Evolutionary conservation across 106 monocot species (phyloP), one percentile per base, ranked within the genome.

Genomic region (Acorus calamus): DNA sequence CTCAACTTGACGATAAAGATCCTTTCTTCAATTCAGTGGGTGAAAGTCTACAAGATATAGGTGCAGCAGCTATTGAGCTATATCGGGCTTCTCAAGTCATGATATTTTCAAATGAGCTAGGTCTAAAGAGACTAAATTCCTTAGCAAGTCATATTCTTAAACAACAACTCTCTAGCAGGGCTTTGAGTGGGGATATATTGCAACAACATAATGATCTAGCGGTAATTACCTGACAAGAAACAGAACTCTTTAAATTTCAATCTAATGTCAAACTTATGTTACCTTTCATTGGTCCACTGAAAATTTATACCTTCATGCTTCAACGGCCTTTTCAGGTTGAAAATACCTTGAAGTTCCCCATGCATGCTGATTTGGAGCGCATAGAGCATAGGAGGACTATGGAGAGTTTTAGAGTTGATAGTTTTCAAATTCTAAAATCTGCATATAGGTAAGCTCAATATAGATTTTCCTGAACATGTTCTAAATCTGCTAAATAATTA

Each of bases 341-440:
- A 58, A 71, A 83, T 78, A 72, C 73, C 50, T 74, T 98, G 28
- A 82, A 69, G 52, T 81, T 77, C 74, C 92, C 85, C 6, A 79
- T 73, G 41, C 81, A 81, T 71, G 65, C 77, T 12, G 72, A 73
- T 65, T 64, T 98, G 79, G 88, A 92, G 12, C 85, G 91, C 7
- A 54, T 85, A 50, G 88, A 85, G 48, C 98, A 92, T 83, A 98
- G 77, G 72, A 88, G 77, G 66, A 81, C 78, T 58, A 98, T 92
- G 70, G 84, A 82, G 58, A 53, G 50, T 11, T 88, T 53, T 65
- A 67, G 71, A 46, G 46, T 55, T 48, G 54, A 65, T 64, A 65
- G 54, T 7, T 56, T 68, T 46, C 47, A 49, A 41, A 56, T 72
- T 53, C 65, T 83, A 9, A 80, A 80, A 67, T 70, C 74, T 46